Evolutionary conservation across 306 rosid species (phyloP).

Genomic region (Cucumis cinereus): DNA sequence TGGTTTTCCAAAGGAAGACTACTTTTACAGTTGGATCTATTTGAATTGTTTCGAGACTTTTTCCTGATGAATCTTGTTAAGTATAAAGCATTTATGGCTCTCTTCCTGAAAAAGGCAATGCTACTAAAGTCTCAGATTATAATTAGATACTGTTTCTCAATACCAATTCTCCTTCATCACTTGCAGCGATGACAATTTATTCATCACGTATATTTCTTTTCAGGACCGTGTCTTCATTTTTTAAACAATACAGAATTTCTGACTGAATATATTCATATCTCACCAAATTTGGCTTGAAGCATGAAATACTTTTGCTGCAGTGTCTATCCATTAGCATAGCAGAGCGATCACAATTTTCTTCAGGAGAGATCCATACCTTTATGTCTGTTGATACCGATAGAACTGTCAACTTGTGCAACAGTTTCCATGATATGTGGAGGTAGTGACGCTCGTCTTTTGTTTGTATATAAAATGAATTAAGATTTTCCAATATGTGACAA

Average conservation of each 20-base stretch:
- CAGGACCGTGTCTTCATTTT: not conserved
- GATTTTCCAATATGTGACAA: not conserved
- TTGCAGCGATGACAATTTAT: not conserved
- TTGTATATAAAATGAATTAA: not conserved
- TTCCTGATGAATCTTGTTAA: not conserved
- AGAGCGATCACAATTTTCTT: constrained; percentile 73
- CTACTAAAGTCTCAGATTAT: not conserved
- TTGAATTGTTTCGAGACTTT: not conserved
- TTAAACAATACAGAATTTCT: not conserved
- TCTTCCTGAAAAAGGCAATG: not conserved
- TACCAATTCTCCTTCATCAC: not conserved
- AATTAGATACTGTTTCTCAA: not conserved
- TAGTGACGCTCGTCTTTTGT: constrained; percentile 15
- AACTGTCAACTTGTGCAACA: constrained; percentile 77
- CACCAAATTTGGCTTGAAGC: not conserved
- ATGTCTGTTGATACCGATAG: constrained; percentile 94
- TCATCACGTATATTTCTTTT: not conserved
- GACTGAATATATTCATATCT: not conserved
- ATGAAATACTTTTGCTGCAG: constrained; percentile 21
- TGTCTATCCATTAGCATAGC: constrained; percentile 63
- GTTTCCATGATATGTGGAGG: constrained; percentile 95
- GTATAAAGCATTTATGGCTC: not conserved
- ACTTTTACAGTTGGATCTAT: not conserved
- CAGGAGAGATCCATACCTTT: constrained; percentile 93
- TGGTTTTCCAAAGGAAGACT: not conserved